These are phyloP conservation scores for Candida sanyaensis DNA, from an alignment of 1,139 yeast genomes.

Conservation along the genomic window DNA sequence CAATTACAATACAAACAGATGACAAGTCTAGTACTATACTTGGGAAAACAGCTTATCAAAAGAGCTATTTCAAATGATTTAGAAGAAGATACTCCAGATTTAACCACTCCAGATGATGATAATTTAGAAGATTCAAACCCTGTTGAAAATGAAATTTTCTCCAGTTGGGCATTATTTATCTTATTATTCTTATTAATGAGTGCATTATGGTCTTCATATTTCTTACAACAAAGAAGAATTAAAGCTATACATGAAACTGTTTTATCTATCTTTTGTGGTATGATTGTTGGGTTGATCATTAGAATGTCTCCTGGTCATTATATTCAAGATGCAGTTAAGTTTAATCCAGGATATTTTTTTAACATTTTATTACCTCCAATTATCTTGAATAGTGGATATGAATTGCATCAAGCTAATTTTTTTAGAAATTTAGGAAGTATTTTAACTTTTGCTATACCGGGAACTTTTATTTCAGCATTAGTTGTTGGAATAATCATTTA, in stretches of 20 bases:
- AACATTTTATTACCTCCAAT: constrained; percentile 94
- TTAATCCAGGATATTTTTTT: constrained; percentile 92
- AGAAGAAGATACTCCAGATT: constrained; percentile 49
- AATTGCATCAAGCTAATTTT: constrained; percentile 92
- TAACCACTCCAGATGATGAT: constrained; percentile 55
- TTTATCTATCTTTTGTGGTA: constrained; percentile 91
- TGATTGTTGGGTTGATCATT: constrained; percentile 90
- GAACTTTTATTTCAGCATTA: constrained; percentile 88
- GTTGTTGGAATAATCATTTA: constrained; percentile 84
- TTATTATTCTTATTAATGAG: constrained; percentile 76
- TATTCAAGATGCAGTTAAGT: constrained; percentile 95
- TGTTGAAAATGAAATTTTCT: constrained; percentile 92
- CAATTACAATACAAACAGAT: constrained; percentile 13
- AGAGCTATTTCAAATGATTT: constrained; percentile 29
- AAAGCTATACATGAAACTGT: constrained; percentile 98
- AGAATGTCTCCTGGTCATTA: constrained; percentile 93
- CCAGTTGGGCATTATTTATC: constrained; percentile 96
- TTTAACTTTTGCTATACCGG: constrained; percentile 93
- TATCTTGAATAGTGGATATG: constrained; percentile 94
- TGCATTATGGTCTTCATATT: constrained; percentile 95
- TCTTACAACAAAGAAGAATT: constrained; percentile 85
- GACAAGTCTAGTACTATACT: constrained; percentile 30
- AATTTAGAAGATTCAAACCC: constrained; percentile 69
- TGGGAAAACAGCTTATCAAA: constrained; percentile 28
- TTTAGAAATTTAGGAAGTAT: constrained; percentile 91